A percentile compares a stretch with the other conserved stretches of the same genome.
These are phyloP conservation scores for Eudorina sp. DNA, from an alignment of 139 green algal species.

Conservation along the genomic window DNA sequence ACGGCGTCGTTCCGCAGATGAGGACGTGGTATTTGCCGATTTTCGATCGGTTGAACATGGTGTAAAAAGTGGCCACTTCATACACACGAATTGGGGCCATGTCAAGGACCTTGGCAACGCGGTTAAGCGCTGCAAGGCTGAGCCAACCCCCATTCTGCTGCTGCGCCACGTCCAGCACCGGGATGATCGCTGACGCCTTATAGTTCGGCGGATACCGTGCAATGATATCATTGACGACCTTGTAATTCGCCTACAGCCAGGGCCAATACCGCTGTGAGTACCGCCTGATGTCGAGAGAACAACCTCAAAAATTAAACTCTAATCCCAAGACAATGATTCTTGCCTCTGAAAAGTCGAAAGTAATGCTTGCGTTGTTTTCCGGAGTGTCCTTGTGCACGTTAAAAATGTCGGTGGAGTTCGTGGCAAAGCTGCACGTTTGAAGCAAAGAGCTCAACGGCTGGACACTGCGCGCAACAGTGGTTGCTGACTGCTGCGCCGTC, in stretches of 20 bases:
- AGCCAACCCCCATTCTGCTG: slow-evolving; percentile 96
- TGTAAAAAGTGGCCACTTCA: slow-evolving; percentile 98
- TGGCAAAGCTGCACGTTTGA: slow-evolving; percentile 73
- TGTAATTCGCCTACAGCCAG: slow-evolving; percentile 54
- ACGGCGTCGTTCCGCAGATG: slow-evolving; percentile 98
- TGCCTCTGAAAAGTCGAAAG: slow-evolving; percentile 89
- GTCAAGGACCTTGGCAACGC: slow-evolving; percentile 87
- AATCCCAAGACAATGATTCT: background rate
- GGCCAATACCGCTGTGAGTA: background rate
- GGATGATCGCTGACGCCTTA: slow-evolving; percentile 94
- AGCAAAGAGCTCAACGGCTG: slow-evolving; percentile 36
- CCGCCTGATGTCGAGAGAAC: background rate
- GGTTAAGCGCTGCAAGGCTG: slow-evolving; percentile 93
- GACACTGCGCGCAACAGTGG: background rate
- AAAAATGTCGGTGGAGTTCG: slow-evolving; percentile 93
- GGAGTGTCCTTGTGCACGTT: slow-evolving; percentile 84
- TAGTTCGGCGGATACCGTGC: slow-evolving; percentile 95
- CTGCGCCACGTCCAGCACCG: slow-evolving; percentile 97
- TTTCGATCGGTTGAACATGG: slow-evolving; percentile 98
- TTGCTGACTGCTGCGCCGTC: slow-evolving; percentile 1
- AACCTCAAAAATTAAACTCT: too few species aligned
- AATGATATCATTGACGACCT: slow-evolving; percentile 83
- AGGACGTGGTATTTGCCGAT: slow-evolving; percentile 98
- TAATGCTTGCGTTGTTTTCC: slow-evolving; percentile 86
- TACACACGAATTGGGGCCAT: slow-evolving; percentile 96